These are phyloP conservation scores for Alternaria metachromatica DNA, from an alignment of 2,329 filamentous ascomycete genomes.

Conservation along the genomic window DNA sequence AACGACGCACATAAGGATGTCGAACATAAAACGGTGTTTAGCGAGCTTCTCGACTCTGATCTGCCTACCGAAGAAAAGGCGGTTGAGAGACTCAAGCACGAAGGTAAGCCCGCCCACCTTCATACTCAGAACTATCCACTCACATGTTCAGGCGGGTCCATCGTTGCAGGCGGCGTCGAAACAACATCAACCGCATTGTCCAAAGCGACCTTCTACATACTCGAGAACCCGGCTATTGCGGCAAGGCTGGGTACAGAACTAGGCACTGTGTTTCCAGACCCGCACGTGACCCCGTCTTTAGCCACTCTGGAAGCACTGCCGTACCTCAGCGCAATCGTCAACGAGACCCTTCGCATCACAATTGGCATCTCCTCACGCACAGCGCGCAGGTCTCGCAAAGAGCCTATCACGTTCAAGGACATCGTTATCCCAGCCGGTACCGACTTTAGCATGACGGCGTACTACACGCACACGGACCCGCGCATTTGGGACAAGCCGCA, in stretches of 20 bases:
- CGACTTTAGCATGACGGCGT: not conserved
- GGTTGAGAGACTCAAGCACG: conserved; percentile 4
- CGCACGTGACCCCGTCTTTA: not conserved
- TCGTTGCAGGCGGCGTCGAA: too few species aligned
- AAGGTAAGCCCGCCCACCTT: not conserved
- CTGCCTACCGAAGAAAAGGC: conserved; percentile 27
- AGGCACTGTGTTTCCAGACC: not conserved
- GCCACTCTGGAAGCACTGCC: not conserved
- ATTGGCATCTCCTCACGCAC: not conserved
- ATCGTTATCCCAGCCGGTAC: not conserved
- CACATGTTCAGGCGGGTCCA: too few species aligned
- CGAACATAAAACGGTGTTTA: conserved; percentile 34
- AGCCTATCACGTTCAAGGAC: not conserved
- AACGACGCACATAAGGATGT: not conserved
- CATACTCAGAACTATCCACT: too few species aligned
- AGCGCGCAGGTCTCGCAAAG: not conserved
- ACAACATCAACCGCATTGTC: too few species aligned
- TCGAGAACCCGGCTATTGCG: not conserved
- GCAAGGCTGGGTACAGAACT: not conserved
- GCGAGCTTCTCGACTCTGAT: conserved; percentile 35
- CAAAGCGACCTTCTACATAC: too few species aligned
- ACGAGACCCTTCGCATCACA: not conserved
- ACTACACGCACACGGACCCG: not conserved
- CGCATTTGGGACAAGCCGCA: not conserved
- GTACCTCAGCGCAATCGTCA: not conserved